Conservation (phyloP, 345 rosid species). For the Gossypium thurberi region DNA sequence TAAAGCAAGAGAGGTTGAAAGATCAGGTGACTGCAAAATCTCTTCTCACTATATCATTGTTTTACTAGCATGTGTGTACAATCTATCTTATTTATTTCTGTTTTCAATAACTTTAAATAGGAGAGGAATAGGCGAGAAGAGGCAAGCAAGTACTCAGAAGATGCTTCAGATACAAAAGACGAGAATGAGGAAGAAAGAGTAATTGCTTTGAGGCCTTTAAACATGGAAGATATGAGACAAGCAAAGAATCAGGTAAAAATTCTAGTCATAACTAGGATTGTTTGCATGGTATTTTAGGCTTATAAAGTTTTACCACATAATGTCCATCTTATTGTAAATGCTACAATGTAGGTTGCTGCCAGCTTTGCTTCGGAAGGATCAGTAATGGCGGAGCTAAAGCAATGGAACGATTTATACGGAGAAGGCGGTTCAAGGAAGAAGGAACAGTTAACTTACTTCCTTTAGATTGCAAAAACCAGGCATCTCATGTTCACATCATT, state of each 20-base stretch:
- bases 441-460: slow-evolving; percentile 76
- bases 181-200: slow-evolving; percentile 46
- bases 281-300: too few species aligned
- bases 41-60: background rate
- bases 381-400: slow-evolving; percentile 69
- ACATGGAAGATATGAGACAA: slow-evolving; percentile 86
- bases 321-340: background rate
- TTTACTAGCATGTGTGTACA: background rate
- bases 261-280: background rate
- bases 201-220: slow-evolving; percentile 64
- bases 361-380: slow-evolving; percentile 84
- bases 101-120: slow-evolving; percentile 27
- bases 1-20: slow-evolving; percentile 74
- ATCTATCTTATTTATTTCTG: slow-evolving; percentile 2
- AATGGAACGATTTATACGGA: slow-evolving; percentile 86
- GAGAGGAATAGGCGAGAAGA: slow-evolving; percentile 59
- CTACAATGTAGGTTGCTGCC: slow-evolving; percentile 62
- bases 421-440: slow-evolving; percentile 96
- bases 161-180: slow-evolving; percentile 37
- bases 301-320: background rate
- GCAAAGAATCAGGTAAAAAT: slow-evolving; percentile 80
- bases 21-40: slow-evolving; percentile 42
- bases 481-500: background rate
- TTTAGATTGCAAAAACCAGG: slow-evolving; percentile 29
- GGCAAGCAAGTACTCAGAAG: slow-evolving; percentile 50